A percentile compares a stretch with the other conserved stretches of the same genome.
phyloP scores from a whole-genome alignment of 345 rosid species.

The Eutrema yunnanense region DNA sequence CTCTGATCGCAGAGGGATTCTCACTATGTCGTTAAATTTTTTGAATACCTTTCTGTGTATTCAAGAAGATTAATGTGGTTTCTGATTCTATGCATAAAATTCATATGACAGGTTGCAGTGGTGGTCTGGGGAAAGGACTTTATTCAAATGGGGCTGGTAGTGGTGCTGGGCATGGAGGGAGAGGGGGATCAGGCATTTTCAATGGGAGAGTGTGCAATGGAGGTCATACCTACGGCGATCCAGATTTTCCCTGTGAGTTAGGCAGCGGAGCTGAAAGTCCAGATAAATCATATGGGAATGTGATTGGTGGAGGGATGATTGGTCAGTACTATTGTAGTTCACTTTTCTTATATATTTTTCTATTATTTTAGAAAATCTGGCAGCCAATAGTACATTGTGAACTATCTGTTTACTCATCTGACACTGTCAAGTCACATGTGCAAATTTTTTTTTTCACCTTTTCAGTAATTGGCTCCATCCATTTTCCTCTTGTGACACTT shows the following conservation, averaged over 20 bases:
- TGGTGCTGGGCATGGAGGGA: conserved; percentile 98
- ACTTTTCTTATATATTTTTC: neutral
- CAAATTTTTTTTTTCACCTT: conserved; percentile 24
- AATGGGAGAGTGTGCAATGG: conserved; percentile 75
- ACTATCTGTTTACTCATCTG: neutral
- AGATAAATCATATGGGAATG: conserved; percentile 52
- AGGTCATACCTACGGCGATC: conserved; percentile 76
- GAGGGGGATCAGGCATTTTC: conserved; percentile 88
- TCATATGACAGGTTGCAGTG: conserved; percentile 70
- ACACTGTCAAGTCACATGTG: neutral
- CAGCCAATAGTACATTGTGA: neutral
- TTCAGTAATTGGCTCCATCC: conserved; percentile 80
- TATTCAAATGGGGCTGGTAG: conserved; percentile 88
- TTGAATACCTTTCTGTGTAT: neutral
- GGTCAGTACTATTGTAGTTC: conserved; percentile 40
- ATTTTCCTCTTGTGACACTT: conserved; percentile 73
- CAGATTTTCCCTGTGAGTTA: conserved; percentile 90
- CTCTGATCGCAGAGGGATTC: conserved; percentile 6
- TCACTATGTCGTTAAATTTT: neutral
- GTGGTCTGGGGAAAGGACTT: conserved; percentile 79
- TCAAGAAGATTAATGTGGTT: conserved; percentile 17
- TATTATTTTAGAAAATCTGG: neutral
- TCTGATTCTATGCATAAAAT: conserved; percentile 3
- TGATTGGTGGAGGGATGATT: conserved; percentile 91
- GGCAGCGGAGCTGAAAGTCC: conserved; percentile 97